Base-by-base conservation (phyloP, 2,329 filamentous ascomycete species). In the Aspergillus neoniger region DNA sequence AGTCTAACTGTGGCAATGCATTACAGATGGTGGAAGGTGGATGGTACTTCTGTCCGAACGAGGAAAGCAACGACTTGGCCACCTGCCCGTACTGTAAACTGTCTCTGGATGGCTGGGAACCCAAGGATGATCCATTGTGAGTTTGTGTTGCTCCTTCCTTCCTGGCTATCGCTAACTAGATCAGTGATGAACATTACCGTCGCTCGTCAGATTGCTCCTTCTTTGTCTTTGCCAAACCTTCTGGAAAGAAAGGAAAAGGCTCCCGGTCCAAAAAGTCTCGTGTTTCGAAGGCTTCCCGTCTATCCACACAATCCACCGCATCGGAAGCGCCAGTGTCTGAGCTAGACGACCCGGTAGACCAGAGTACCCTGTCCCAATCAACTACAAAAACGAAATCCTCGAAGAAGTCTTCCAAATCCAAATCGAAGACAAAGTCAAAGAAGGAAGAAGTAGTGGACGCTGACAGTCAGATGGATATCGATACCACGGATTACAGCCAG, bases 101-200 rank as follows among this genome's bases (percentile, higher is more conserved):
- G 15, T 92, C 90, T 10, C 84, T 99, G 10, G 94, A 98, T 75
- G 92, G 92, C 6, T 99, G 96, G 95, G 95, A 98, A 72, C 89
- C 90, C 1, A 88, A 89, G 61, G 95, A 99, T 74, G 91, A 96
- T 72, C 95, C 95, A 63, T 85, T 90, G 88, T 92, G 75, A 77
- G 89, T 72, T n/a, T 10, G 32, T 39, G 50, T 77, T 51, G 66
- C 54, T 63, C 66, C 61, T 70, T 63, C 54, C 62, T 25, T 38
- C 28, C 44, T n/a, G 25, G 38, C 43, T 49, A 25, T 52, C n/a
- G 58, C 67, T 69, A 57, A 71, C 53, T 14, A 44, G 47, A 48
- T 41, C 55, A 94, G 91, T 72, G 88, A 96, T 63, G 95, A 99
- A 73, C 95, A 99, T 73, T 87, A 88, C 69, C 88, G 86, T 57